These are phyloP conservation scores for Termitomyces sp. DNA, from an alignment of 768 basidiomycete species.

Conservation along the genomic window DNA sequence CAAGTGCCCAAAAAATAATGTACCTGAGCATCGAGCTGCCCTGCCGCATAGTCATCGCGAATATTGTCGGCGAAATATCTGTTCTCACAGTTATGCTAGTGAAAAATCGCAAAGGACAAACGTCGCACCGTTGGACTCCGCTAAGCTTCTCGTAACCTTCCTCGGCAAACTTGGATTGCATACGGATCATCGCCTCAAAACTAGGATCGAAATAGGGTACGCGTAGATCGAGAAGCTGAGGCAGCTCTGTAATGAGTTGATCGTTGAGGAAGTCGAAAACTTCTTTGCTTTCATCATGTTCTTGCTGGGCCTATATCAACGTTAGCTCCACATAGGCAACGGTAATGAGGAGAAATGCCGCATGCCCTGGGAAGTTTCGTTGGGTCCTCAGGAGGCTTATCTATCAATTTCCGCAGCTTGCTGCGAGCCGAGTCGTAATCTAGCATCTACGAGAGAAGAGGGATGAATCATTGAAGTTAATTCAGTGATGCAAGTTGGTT, in stretches of 20 bases:
- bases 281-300: constrained; percentile 92
- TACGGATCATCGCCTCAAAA: constrained; percentile 98
- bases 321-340: background rate
- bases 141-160: constrained; percentile 98
- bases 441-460: constrained; percentile 48
- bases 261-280: constrained; percentile 92
- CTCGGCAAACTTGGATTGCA: constrained; percentile 97
- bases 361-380: constrained; percentile 72
- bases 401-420: constrained; percentile 82
- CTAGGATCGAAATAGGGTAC: constrained; percentile 98
- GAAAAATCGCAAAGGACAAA: constrained; percentile 3
- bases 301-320: constrained; percentile 76
- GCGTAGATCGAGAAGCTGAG: constrained; percentile 89
- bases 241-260: constrained; percentile 87
- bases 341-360: background rate
- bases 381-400: constrained; percentile 92
- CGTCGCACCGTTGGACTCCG: constrained; percentile 76
- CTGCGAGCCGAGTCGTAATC: constrained; percentile 95
- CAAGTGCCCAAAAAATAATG: constrained; percentile 4
- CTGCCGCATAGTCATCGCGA: constrained; percentile 95
- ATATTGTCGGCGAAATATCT: constrained; percentile 90
- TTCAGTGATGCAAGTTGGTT: background rate
- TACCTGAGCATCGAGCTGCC: constrained; percentile 92
- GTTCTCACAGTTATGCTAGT: background rate
- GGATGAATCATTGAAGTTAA: background rate